Evolutionary conservation across 2,329 filamentous ascomycete species (phyloP), one percentile per base, ranked within the genome.

Genomic region (Epichloe sylvatica): DNA sequence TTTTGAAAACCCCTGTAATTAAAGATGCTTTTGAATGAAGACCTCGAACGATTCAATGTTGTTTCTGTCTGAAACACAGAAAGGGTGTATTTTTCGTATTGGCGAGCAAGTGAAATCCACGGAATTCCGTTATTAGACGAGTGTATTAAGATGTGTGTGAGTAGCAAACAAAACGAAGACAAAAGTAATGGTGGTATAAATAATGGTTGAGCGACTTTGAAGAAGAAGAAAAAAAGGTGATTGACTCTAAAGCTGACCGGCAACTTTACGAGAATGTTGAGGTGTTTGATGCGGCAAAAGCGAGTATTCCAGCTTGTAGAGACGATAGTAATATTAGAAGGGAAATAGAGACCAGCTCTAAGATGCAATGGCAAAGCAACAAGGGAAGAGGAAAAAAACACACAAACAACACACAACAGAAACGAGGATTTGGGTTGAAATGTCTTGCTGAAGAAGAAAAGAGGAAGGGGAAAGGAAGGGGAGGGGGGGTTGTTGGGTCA

Each of bases 361-460:
- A 49, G 58, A 44, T 37, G 46, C 54, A 59, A 64, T 57, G 59
- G 59, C 63, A 64, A 64, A 65, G 64, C 60, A 65, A 66, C 65
- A 62, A 62, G 55, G 53, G 58, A 55, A 59, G 64, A 60, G 61
- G 60, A 56, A 57, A 59, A 66, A 30, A 41, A 30, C 62, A 45
- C 65, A 62, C 61, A 62, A 62, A 63, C 67, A 52, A 56, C 57
- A 56, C 62, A 63, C 55, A 62, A 63, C 59, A 63, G 71, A 74
- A 77, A 72, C 67, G 68, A 73, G 70, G 71, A 73, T 73, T 73
- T 63, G 67, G 59, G 62, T 70, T 74, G 74, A 56, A 67, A 72
- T 62, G 70, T 71, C 80, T 84, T 84, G 81, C 81, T 83, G 74
- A 74, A 74, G 80, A 78, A 60, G 60, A 61, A 62, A 69, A 68